Conservation (phyloP, 306 rosid genomes). For the Castanopsis chinensis region DNA sequence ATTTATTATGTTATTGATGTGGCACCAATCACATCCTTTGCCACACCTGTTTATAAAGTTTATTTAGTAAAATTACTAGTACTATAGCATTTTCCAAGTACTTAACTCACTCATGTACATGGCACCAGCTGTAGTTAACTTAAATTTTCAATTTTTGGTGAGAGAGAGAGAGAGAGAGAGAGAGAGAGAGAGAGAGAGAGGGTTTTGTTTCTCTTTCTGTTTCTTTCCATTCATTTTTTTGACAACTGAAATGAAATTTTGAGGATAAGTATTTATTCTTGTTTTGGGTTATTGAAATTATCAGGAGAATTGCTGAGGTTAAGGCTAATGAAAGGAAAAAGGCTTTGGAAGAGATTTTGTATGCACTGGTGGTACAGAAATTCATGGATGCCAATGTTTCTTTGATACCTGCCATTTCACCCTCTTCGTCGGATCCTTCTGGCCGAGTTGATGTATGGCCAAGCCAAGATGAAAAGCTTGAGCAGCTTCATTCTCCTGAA, state of each 20-base stretch:
- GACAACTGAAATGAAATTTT: background rate
- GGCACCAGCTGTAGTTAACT: no score
- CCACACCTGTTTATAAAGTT: no score
- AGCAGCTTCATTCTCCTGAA: constrained; percentile 77
- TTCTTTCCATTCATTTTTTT: background rate
- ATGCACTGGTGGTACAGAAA: constrained; percentile 80
- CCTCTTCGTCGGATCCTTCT: constrained; percentile 37
- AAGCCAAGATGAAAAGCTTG: constrained; percentile 59
- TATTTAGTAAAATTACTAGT: no score
- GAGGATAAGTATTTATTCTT: background rate
- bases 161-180: no score
- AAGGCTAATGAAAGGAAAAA: constrained; percentile 74
- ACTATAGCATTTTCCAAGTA: no score
- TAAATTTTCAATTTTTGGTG: no score
- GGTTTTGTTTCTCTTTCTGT: background rate
- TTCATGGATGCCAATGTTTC: constrained; percentile 83
- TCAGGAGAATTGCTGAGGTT: constrained; percentile 93
- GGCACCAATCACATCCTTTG: no score
- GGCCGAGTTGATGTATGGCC: constrained; percentile 78
- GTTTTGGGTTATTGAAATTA: constrained; percentile 20
- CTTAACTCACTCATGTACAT: no score
- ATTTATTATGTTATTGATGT: no score
- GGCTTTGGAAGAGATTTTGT: constrained; percentile 80
- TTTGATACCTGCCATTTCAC: constrained; percentile 54
- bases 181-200: no score